These are phyloP conservation scores for Vitis hybrid DNA, from an alignment of 177 flowering plant species.

Conservation along the genomic window DNA sequence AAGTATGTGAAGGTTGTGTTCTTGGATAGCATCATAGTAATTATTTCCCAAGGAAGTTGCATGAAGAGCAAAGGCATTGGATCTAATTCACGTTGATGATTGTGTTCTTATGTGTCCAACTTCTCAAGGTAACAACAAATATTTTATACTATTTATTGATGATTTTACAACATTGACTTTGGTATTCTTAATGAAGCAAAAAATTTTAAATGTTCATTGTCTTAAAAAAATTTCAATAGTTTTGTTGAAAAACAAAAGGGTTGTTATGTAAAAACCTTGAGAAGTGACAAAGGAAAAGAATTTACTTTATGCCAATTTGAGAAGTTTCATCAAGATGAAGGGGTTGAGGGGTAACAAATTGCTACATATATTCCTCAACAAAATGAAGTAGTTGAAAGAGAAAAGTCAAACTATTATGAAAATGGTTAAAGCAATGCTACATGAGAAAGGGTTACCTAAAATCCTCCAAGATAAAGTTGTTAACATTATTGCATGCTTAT, in stretches of 20 bases:
- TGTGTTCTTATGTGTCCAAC: too few species aligned
- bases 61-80: too few species aligned
- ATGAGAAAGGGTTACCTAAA: neutral
- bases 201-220: neutral
- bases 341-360: neutral
- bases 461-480: slow-evolving; percentile 6
- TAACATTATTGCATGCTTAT: neutral
- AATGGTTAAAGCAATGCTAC: neutral
- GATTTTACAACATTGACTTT: neutral
- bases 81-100: too few species aligned
- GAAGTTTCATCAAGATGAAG: slow-evolving; percentile 4
- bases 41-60: too few species aligned
- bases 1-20: too few species aligned
- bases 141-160: too few species aligned
- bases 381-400: neutral
- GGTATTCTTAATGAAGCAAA: neutral
- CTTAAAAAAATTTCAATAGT: neutral
- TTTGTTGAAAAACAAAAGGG: slow-evolving; percentile 6
- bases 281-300: slow-evolving; percentile 7
- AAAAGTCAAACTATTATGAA: neutral
- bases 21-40: too few species aligned
- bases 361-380: neutral
- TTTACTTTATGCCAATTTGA: neutral
- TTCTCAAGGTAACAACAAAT: too few species aligned
- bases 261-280: neutral